A percentile compares a stretch with the other conserved stretches of the same genome.
Evolutionary conservation across 352 stramenopile genomes (phyloP).

Genomic region (Globisporangium uncinulatum): DNA sequence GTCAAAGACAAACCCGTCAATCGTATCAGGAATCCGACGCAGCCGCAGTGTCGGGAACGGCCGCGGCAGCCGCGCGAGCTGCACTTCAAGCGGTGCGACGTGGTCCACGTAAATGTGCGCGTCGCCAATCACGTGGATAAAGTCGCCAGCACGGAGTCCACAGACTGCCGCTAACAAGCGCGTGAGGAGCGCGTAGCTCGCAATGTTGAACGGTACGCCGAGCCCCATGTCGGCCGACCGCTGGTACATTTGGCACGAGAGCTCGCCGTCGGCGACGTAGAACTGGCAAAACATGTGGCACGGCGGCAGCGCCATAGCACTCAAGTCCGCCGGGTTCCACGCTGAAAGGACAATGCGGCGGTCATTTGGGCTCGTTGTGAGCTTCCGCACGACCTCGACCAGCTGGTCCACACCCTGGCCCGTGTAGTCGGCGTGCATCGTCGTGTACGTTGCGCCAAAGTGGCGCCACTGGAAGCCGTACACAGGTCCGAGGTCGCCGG

Average conservation of each 20-base stretch:
- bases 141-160: constrained; percentile 92
- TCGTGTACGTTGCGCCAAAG: constrained; percentile 97
- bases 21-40: constrained; percentile 70
- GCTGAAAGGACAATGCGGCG: constrained; percentile 97
- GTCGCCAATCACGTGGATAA: constrained; percentile 99
- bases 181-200: constrained; percentile 97
- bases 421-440: constrained; percentile 98
- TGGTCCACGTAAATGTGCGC: constrained; percentile 99
- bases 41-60: constrained; percentile 92
- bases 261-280: constrained; percentile 78
- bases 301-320: constrained; percentile 97
- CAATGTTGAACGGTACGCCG: constrained; percentile 99
- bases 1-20: constrained; percentile 94
- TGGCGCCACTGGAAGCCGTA: constrained; percentile 99
- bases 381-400: constrained; percentile 96
- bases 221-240: constrained; percentile 99
- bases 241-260: constrained; percentile 98
- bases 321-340: constrained; percentile 98
- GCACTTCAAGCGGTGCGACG: constrained; percentile 95
- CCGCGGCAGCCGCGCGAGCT: constrained; percentile 91
- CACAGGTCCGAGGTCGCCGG: constrained; percentile 96
- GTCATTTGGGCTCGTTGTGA: constrained; percentile 96
- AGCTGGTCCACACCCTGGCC: constrained; percentile 98
- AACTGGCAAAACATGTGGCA: constrained; percentile 99
- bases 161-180: constrained; percentile 95